Evolutionary conservation across 1,284 basidiomycete genomes (phyloP).

Genomic region (Grifola frondosa): DNA sequence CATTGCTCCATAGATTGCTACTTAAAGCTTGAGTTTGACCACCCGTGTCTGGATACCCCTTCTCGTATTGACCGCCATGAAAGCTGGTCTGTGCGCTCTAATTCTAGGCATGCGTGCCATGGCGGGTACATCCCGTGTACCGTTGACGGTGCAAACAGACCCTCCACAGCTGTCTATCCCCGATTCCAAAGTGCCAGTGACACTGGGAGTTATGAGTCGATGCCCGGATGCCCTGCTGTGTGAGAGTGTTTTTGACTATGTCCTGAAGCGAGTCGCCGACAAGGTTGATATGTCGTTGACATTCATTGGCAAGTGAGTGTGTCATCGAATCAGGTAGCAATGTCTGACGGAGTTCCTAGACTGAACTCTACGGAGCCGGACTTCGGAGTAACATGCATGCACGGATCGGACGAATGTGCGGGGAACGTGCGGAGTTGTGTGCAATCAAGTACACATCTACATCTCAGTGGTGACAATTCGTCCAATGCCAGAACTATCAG

Average conservation of each 20-base stretch:
- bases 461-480: conserved; percentile 69
- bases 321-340: neutral
- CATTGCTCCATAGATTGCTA: no score
- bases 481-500: conserved; percentile 75
- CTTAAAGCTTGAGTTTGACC: no score
- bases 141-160: conserved; percentile 33
- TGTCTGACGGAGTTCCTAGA: conserved; percentile 37
- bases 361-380: conserved; percentile 60
- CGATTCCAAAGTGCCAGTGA: conserved; percentile 49
- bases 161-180: conserved; percentile 19
- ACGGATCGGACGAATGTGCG: conserved; percentile 79
- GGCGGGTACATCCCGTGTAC: no score
- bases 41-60: no score
- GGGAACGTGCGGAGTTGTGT: conserved; percentile 85
- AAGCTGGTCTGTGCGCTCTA: no score
- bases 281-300: conserved; percentile 72
- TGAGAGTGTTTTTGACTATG: conserved; percentile 75
- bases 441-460: conserved; percentile 55
- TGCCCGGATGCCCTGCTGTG: conserved; percentile 80
- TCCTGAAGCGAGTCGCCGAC: conserved; percentile 57
- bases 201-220: conserved; percentile 75
- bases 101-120: no score
- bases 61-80: no score
- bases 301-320: conserved; percentile 74
- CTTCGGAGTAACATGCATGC: conserved; percentile 77